A percentile compares a stretch with the other conserved stretches of the same genome.
These are phyloP conservation scores for Naganishia friedmannii DNA, from an alignment of 768 basidiomycete species.

Conservation along the genomic window DNA sequence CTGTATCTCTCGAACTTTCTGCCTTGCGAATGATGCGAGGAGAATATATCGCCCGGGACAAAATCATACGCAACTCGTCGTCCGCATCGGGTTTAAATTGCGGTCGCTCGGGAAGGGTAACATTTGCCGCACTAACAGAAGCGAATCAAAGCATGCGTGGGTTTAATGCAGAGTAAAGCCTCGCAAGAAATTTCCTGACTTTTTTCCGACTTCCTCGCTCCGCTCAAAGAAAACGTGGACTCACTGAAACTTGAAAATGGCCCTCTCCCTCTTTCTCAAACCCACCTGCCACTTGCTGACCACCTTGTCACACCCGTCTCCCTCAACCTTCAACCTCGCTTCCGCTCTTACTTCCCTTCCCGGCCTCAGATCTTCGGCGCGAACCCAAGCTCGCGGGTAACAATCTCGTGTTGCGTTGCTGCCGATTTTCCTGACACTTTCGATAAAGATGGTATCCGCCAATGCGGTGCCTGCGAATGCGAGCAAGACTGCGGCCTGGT, in stretches of 20 bases:
- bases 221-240: no score
- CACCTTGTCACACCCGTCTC: conserved; percentile 32
- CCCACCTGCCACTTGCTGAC: conserved; percentile 38
- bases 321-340: conserved; percentile 35
- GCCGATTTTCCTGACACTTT: no score
- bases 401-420: conserved; percentile 23
- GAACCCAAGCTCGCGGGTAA: conserved; percentile 35
- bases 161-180: neutral
- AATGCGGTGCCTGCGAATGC: no score
- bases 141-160: no score
- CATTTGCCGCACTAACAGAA: conserved; percentile 11
- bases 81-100: neutral
- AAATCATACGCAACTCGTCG: neutral
- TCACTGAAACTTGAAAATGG: conserved; percentile 37
- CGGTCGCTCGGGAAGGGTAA: conserved; percentile 15
- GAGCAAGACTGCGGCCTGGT: no score
- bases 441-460: no score
- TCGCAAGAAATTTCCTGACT: neutral
- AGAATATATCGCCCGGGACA: neutral
- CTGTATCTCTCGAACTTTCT: neutral
- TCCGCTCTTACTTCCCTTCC: conserved; percentile 29
- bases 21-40: neutral
- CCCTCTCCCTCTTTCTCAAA: conserved; percentile 37
- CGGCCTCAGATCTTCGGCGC: conserved; percentile 37
- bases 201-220: neutral